Evolutionary conservation across 495 filamentous ascomycete species (phyloP), one percentile per base, ranked within the genome.

Genomic region (Aspergillus panamensis): DNA sequence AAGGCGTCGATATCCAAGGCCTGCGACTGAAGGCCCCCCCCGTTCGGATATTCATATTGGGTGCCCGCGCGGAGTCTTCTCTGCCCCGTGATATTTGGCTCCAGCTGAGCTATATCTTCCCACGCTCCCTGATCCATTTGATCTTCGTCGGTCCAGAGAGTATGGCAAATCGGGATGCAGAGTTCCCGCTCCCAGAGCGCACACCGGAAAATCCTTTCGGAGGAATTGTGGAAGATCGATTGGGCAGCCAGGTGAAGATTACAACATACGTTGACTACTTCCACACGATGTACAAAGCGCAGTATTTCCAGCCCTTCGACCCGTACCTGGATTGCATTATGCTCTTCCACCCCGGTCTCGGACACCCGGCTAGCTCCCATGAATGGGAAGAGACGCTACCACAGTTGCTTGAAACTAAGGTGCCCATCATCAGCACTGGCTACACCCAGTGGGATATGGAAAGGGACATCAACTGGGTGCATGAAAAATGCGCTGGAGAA

Each of bases 241-340:
- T 97, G 2, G 87, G 85, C 63, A 83, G 86, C 17, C 83, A 84
- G 53, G 84, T 96, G 84, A 97, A 97, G 77, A 95, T 99, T 61
- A 91, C 84, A 65, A 99, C 94, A 0, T 96, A 91, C 64, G 92
- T 97, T 21, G 95, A 99, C 58, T 97, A 99, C 73, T 99, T 92
- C 77, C 92, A 99, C 70, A 97, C 91, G 1, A 81, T 99, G 65
- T 92, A 97, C 74, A 84, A 93, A 64, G 86, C 93, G 1, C 83
- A 87, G 31, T 79, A 89, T 55, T 99, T 97, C 76, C 81, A 88
- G 21, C 95, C 95, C 0, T 97, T 90, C 72, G 94, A 99, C 70
- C 94, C 94, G 1, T 99, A 99, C 70, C 93, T 99, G 63, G 94
- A 99, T 75, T 90, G 86, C 68, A 92, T 99, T 64, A 83, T 99